Evolutionary conservation across 1,284 basidiomycete species (phyloP).

Genomic region (Anthracocystis panici-leucophaei): DNA sequence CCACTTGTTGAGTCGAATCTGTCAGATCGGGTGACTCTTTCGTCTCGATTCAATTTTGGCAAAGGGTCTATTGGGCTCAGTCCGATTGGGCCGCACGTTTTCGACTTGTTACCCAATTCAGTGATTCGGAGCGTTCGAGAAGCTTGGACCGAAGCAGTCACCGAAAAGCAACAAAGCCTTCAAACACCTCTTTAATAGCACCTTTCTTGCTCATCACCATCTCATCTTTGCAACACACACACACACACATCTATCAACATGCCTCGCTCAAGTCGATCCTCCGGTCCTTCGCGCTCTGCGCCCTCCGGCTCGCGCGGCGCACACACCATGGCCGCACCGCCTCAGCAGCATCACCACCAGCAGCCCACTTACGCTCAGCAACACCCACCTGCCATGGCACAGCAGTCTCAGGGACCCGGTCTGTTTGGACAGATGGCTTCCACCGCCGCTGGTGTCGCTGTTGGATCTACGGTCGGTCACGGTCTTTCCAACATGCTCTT

Average conservation of each 20-base stretch:
- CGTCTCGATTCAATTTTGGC: neutral
- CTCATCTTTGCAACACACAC: constrained; percentile 7
- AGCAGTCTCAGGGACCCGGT: constrained; percentile 55
- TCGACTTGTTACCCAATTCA: constrained; percentile 10
- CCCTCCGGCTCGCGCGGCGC: constrained; percentile 64
- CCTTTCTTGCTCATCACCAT: constrained; percentile 9
- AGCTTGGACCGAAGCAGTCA: constrained; percentile 20
- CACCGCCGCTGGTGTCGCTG: constrained; percentile 85
- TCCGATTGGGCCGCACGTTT: constrained; percentile 43
- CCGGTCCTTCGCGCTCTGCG: constrained; percentile 58
- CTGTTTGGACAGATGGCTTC: constrained; percentile 78
- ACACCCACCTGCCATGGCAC: constrained; percentile 42
- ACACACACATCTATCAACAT: constrained; percentile 34
- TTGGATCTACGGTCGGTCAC: constrained; percentile 84
- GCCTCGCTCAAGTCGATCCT: constrained; percentile 64
- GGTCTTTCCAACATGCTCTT: constrained; percentile 87
- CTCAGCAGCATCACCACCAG: constrained; percentile 40
- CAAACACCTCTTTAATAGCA: neutral
- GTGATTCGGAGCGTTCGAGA: constrained; percentile 15
- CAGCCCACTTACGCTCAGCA: constrained; percentile 36
- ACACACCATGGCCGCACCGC: constrained; percentile 64
- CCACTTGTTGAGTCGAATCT: constrained; percentile 15
- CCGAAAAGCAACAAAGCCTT: neutral
- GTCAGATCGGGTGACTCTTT: constrained; percentile 16
- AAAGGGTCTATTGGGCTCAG: constrained; percentile 19